A percentile compares a stretch with the other conserved stretches of the same genome.
Evolutionary conservation across 1,284 basidiomycete species (phyloP).

Genomic region (Leccinum fallax): DNA sequence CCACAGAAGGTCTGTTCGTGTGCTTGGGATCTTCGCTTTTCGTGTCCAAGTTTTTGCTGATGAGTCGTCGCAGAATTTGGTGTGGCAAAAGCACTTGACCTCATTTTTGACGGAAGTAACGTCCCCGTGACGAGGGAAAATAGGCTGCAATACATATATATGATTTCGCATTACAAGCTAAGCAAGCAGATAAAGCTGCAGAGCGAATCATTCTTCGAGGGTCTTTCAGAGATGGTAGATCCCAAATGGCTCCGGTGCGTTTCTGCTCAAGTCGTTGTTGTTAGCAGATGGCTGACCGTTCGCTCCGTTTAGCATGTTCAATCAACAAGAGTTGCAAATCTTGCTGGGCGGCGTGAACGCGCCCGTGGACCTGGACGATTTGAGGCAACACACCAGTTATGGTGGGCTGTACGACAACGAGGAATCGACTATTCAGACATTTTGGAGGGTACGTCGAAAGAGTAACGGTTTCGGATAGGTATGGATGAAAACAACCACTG

Average conservation of each 20-base stretch:
- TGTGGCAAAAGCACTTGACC: slow-evolving; percentile 74
- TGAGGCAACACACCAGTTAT: slow-evolving; percentile 75
- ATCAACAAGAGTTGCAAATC: slow-evolving; percentile 89
- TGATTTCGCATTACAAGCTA: slow-evolving; percentile 88
- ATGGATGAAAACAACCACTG: background rate
- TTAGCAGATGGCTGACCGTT: slow-evolving; percentile 8
- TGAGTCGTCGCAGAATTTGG: slow-evolving; percentile 75
- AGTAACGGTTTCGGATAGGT: background rate
- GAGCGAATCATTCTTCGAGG: slow-evolving; percentile 84
- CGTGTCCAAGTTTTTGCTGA: background rate
- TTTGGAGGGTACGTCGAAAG: slow-evolving; percentile 65
- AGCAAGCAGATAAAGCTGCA: slow-evolving; percentile 89
- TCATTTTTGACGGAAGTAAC: slow-evolving; percentile 84
- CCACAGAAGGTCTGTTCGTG: slow-evolving; percentile 69
- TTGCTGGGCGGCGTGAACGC: slow-evolving; percentile 83
- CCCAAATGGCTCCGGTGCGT: slow-evolving; percentile 83
- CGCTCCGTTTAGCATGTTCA: slow-evolving; percentile 78
- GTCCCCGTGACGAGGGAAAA: slow-evolving; percentile 91
- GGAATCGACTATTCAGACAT: slow-evolving; percentile 69
- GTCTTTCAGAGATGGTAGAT: slow-evolving; percentile 87
- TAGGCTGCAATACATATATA: slow-evolving; percentile 87
- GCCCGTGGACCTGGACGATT: slow-evolving; percentile 81
- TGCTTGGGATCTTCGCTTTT: background rate
- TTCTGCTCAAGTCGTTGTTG: background rate
- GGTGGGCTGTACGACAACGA: slow-evolving; percentile 75